Evolutionary conservation across 805 yeast species (phyloP), one percentile per base, ranked within the genome.

Genomic region (Candida saitoana): DNA sequence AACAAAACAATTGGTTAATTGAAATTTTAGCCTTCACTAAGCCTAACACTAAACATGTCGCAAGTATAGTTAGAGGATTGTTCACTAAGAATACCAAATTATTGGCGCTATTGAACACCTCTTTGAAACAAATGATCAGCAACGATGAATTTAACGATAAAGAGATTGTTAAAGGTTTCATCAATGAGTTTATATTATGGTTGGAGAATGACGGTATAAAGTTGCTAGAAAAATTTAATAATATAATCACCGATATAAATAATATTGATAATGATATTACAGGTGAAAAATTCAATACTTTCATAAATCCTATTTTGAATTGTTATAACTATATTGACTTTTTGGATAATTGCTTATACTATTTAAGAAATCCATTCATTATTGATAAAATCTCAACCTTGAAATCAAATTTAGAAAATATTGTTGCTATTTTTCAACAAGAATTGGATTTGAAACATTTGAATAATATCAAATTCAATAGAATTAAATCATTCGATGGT

Each of bases 121-220:
- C 50, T 27, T 22, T 50, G 17, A 42, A 36, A 17, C 41, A 37
- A 5, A 59, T 52, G 14, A 29, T 51, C 22, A 45, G 49, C 16
- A 34, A 43, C 1, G 43, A 45, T 12, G 55, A 44, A 16, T 27
- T 37, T 2, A 49, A 55, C 33, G 63, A 57, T 15, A 55, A 49
- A 33, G 64, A 61, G 39, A 43, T 49, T 9, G 59, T 67, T 55
- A 69, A 69, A 45, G 41, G 46, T 39, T 65, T 68, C 30, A 57
- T 68, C 27, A 69, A 65, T 48, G 65, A 64, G 2, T 68, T 65
- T 46, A 54, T 69, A 19, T 38, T 64, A 32, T 69, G 73, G 73
- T 49, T 62, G n/a, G 69, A 65, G 34, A 54, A 49, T 22, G 65
- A 56, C 36, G 60, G 57, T n/a, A 30, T 65, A n/a, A 45, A 59